Evolutionary conservation across 2,329 filamentous ascomycete genomes (phyloP).

Genomic region (Byssothecium circinans): DNA sequence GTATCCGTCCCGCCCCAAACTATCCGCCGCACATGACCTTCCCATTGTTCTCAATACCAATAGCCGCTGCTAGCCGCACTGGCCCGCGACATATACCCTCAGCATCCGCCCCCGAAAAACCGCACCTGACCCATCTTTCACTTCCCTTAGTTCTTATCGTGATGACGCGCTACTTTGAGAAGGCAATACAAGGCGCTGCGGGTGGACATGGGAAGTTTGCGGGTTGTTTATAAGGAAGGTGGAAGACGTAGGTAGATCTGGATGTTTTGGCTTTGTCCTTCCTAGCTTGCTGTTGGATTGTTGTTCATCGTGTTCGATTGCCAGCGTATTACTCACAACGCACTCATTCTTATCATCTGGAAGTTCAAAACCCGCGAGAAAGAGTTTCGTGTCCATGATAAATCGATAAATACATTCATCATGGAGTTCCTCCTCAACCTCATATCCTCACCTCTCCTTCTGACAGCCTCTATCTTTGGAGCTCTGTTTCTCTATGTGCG

Average conservation of each 20-base stretch:
- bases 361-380: not conserved
- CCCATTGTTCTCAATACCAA: constrained; percentile 1
- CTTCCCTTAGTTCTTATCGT: constrained; percentile 3
- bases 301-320: too few species aligned
- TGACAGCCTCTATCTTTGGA: constrained; percentile 29
- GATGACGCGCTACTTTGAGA: not conserved
- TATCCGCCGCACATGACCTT: constrained; percentile 23
- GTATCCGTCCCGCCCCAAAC: constrained; percentile 20
- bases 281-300: too few species aligned
- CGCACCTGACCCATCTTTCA: constrained; percentile 13
- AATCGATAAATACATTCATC: not conserved
- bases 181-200: constrained; percentile 31
- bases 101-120: constrained; percentile 6
- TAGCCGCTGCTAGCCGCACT: constrained; percentile 29
- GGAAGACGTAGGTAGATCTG: not conserved
- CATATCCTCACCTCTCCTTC: constrained; percentile 28
- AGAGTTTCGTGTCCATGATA: constrained; percentile 2
- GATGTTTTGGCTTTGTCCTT: not conserved
- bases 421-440: constrained; percentile 30
- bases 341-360: not conserved
- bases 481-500: constrained; percentile 29
- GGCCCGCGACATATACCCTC: constrained; percentile 26
- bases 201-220: constrained; percentile 28
- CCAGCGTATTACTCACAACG: too few species aligned
- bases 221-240: constrained; percentile 17